These are phyloP conservation scores for Leucoagaricus sp. DNA, from an alignment of 1,284 basidiomycete genomes.

Conservation along the genomic window DNA sequence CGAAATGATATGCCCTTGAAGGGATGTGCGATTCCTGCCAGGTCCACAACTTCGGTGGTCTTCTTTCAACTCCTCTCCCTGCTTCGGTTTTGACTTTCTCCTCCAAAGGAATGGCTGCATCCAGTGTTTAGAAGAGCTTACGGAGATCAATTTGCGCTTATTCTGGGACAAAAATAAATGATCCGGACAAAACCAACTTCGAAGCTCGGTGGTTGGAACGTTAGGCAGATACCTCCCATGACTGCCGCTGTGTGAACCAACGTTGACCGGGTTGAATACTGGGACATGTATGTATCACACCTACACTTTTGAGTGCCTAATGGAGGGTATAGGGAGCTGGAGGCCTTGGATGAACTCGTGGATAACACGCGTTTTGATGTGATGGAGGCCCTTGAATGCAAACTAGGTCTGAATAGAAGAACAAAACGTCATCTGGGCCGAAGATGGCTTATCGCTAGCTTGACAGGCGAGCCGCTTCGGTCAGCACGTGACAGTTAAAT, in stretches of 20 bases:
- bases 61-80: conserved; percentile 58
- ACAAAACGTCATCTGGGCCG: conserved; percentile 1
- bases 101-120: conserved; percentile 39
- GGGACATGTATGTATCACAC: neutral
- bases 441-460: conserved; percentile 6
- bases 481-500: conserved; percentile 10
- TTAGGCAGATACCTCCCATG: conserved; percentile 23
- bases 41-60: conserved; percentile 47
- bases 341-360: conserved; percentile 1
- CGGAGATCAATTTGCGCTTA: conserved; percentile 29
- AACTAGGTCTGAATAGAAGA: neutral
- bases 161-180: conserved; percentile 29
- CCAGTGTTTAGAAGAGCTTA: conserved; percentile 33
- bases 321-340: neutral
- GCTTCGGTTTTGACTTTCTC: conserved; percentile 42
- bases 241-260: neutral
- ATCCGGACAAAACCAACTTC: conserved; percentile 22
- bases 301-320: neutral
- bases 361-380: conserved; percentile 14
- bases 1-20: too few species aligned
- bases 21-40: too few species aligned
- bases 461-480: neutral
- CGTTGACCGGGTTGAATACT: neutral
- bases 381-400: neutral
- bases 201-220: conserved; percentile 19